phyloP scores from a whole-genome alignment of 2,329 filamentous ascomycete species.

The Ceratocystis ficicola region DNA sequence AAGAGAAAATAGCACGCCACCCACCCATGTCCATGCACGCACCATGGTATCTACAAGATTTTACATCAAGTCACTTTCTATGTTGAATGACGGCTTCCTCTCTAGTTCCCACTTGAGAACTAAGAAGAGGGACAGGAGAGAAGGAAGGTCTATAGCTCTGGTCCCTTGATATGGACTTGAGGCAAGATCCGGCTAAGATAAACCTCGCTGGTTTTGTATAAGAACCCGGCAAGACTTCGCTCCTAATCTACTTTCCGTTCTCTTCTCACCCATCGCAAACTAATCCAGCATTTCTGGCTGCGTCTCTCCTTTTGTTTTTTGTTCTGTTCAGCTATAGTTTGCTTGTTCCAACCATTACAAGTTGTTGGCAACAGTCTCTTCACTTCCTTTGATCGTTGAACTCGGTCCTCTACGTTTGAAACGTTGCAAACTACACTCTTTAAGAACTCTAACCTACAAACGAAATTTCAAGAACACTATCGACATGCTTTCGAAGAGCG shows the following conservation, averaged over 20 bases:
- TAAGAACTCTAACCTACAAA: neutral
- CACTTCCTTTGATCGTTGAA: neutral
- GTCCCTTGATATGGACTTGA: neutral
- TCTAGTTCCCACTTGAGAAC: too few species aligned
- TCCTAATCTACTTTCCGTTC: neutral
- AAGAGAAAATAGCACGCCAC: too few species aligned
- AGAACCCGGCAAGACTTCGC: neutral
- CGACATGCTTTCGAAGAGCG: constrained; percentile 12
- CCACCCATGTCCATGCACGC: too few species aligned
- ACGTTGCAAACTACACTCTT: neutral
- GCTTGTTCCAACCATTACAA: neutral
- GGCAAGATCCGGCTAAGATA: neutral
- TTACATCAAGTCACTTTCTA: too few species aligned
- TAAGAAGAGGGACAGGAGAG: too few species aligned
- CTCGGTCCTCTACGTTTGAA: neutral
- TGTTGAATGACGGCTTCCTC: too few species aligned
- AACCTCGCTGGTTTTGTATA: neutral
- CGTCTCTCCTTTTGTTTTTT: constrained; percentile 1
- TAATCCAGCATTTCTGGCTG: constrained; percentile 2
- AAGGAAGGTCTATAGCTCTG: neutral
- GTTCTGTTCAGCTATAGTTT: neutral
- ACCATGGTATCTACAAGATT: too few species aligned
- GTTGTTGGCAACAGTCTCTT: neutral
- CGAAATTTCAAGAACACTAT: neutral
- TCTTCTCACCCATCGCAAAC: neutral